These are phyloP conservation scores for Bipolaris zeicola DNA, from an alignment of 2,329 filamentous ascomycete species.

Conservation along the genomic window DNA sequence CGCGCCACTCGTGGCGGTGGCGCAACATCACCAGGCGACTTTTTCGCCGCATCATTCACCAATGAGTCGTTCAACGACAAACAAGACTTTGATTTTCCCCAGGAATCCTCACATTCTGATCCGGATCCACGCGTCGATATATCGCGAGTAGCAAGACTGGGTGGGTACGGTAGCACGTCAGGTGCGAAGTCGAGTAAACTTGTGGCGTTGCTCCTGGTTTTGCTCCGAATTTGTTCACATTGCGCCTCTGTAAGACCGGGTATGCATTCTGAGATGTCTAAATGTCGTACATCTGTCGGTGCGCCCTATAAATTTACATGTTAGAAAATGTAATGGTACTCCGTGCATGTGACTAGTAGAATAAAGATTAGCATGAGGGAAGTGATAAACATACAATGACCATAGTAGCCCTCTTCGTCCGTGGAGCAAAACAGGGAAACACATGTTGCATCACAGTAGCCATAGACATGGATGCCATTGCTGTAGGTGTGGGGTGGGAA, in stretches of 20 bases:
- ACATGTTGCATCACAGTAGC: not conserved
- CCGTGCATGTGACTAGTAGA: not conserved
- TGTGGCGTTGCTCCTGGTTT: conserved; percentile 37
- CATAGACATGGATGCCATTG: not conserved
- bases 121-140: too few species aligned
- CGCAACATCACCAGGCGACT: too few species aligned
- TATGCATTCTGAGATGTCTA: conserved; percentile 36
- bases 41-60: too few species aligned
- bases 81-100: too few species aligned
- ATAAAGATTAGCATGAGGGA: not conserved
- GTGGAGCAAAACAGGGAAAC: not conserved
- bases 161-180: conserved; percentile 8
- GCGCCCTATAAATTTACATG: conserved; percentile 23
- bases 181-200: conserved; percentile 31
- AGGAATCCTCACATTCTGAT: too few species aligned
- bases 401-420: not conserved
- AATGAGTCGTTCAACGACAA: too few species aligned
- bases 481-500: not conserved
- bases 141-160: conserved; percentile 2
- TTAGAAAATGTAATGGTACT: not conserved
- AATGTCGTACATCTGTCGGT: conserved; percentile 38
- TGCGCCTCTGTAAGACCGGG: conserved; percentile 39
- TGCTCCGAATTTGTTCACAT: conserved; percentile 37
- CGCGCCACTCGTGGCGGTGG: conserved; percentile 27
- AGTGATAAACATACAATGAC: not conserved